phyloP scores from a whole-genome alignment of 2,329 filamentous ascomycete species.

The Fusarium annulatum region DNA sequence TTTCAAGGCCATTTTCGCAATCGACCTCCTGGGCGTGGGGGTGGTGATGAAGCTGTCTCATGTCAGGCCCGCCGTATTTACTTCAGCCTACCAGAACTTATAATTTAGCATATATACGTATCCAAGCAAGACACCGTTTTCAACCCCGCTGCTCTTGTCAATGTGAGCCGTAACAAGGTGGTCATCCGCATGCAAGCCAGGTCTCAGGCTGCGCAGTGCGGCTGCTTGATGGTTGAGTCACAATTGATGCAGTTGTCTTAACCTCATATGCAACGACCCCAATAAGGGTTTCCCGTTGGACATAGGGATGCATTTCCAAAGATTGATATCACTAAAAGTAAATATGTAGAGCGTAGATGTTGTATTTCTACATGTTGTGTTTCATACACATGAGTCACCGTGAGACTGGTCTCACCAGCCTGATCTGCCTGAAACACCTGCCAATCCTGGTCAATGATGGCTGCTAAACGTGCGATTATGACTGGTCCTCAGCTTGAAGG shows the following conservation, averaged over 20 bases:
- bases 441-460: no score
- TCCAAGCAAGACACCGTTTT: background rate
- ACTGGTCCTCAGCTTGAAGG: rapidly evolving
- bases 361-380: no score
- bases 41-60: background rate
- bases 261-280: no score
- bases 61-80: rapidly evolving
- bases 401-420: background rate
- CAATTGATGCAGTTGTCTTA: no score
- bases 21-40: background rate
- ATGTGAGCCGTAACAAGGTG: rapidly evolving
- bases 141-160: rapidly evolving
- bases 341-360: rapidly evolving
- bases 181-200: background rate
- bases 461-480: background rate
- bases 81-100: background rate
- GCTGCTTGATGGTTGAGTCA: background rate
- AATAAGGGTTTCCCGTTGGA: rapidly evolving
- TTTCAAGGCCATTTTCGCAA: background rate
- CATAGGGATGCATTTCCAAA: rapidly evolving
- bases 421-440: background rate
- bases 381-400: no score
- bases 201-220: no score
- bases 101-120: background rate
- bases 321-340: background rate